Evolutionary conservation across 495 filamentous ascomycete species (phyloP), one percentile per base, ranked within the genome.

Genomic region (Penicillium ochrochloron): DNA sequence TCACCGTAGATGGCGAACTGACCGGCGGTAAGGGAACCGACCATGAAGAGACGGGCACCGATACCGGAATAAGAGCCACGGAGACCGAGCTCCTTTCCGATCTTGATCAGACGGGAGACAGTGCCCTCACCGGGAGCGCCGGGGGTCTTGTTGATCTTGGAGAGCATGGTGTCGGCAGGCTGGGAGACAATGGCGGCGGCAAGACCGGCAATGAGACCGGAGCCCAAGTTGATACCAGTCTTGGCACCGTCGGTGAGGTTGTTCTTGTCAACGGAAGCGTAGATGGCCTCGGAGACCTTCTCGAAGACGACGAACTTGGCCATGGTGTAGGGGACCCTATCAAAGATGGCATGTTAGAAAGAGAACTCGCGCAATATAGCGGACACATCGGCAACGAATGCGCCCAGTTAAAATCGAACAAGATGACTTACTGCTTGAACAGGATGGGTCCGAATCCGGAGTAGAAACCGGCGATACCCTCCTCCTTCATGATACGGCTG

Each of bases 131-230:
- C 95, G 61, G 95, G 95, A 52, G 89, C 83, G 79, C 95, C 95
- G 82, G 92, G 92, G 80, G 93, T 96, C 92, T 99, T 99, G 92
- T 99, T 99, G 88, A 99, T 99, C 89, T 98, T 98, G 84, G 85
- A 90, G 71, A 99, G 89, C 95, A 98, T 98, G 75, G 95, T 99
- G 80, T 98, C 95, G 75, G 95, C 95, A 71, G 95, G 94, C 83
- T 99, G 95, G 51, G 95, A 98, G 72, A 99, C 89, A 77, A 97
- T 71, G 74, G 95, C 95, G 67, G 95, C 95, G 66, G 95, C 94
- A 83, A 99, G 94, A 91, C 95, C 94, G 75, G 95, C 95, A 71
- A 97, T 87, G 70, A 98, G 88, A 90, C 95, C 95, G 72, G 90
- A 90, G 65, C 94, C 94, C 62, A 99, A 86, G 87, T 99, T 99